phyloP scores from a whole-genome alignment of 2,329 filamentous ascomycete genomes.

The Fusarium sp. region DNA sequence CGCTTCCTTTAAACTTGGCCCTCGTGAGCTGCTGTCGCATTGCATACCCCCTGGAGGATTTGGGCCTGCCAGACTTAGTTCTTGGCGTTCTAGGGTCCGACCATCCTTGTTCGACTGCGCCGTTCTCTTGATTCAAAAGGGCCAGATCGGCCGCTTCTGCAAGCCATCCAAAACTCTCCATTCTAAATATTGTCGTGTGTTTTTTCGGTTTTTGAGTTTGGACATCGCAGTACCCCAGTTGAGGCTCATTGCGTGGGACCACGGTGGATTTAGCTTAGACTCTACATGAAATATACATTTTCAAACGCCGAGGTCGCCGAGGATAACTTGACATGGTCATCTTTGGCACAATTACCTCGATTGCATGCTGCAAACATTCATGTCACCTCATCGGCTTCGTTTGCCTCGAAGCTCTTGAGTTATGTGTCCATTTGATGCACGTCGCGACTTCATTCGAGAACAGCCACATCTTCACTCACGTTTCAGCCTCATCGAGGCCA shows the following conservation, averaged over 20 bases:
- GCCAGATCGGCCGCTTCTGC: not conserved
- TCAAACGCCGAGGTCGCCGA: not conserved
- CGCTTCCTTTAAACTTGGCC: not conserved
- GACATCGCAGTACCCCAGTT: not conserved
- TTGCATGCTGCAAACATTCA: not conserved
- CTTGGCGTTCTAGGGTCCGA: not conserved
- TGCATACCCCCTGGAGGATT: not conserved
- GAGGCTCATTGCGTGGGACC: not conserved
- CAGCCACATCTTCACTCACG: not conserved
- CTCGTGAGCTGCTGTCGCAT: not conserved
- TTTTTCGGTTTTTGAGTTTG: not conserved
- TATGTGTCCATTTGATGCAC: not conserved
- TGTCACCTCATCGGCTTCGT: not conserved
- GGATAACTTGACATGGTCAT: not conserved
- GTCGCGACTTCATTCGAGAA: not conserved
- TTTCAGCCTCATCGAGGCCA: not conserved
- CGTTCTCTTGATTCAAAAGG: not conserved
- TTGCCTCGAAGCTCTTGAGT: not conserved
- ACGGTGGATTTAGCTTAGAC: not conserved
- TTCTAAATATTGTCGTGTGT: not conserved
- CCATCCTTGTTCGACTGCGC: not conserved
- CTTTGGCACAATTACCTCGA: not conserved
- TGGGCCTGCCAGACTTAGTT: not conserved
- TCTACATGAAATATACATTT: not conserved
- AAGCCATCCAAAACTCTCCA: not conserved